phyloP scores from a whole-genome alignment of 768 basidiomycete species.

The Suillus placidus region DNA sequence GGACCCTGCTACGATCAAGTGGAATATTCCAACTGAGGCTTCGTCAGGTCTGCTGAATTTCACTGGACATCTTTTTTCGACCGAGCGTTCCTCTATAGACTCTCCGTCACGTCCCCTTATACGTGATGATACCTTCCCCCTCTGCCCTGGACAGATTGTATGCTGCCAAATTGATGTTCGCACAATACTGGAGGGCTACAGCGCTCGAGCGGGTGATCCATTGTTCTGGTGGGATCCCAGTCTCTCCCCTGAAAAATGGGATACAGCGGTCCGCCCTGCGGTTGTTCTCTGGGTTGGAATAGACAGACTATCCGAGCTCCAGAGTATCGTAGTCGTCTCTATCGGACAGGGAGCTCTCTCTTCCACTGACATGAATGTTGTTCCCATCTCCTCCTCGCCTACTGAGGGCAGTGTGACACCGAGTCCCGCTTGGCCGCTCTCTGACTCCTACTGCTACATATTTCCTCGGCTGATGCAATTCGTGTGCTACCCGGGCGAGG shows the following conservation, averaged over 20 bases:
- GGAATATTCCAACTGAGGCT: not conserved
- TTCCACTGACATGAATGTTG: not conserved
- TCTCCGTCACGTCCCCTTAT: not conserved
- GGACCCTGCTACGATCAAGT: not conserved
- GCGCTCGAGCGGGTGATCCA: not conserved
- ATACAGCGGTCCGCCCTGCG: not conserved
- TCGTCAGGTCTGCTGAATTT: not conserved
- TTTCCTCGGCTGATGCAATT: not conserved
- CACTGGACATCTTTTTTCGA: not conserved
- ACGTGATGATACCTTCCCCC: not conserved
- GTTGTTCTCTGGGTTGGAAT: not conserved
- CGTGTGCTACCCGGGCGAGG: not conserved
- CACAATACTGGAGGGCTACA: not conserved
- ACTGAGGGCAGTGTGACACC: not conserved
- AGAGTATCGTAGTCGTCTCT: not conserved
- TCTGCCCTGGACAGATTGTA: not conserved
- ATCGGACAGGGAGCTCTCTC: not conserved
- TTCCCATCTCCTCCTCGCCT: not conserved
- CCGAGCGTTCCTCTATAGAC: not conserved
- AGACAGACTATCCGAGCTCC: not conserved
- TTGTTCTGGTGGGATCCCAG: not conserved
- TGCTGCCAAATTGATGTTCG: not conserved
- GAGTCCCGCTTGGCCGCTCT: not conserved
- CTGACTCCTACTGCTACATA: not conserved
- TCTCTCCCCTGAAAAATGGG: not conserved